These are phyloP conservation scores for Blastobotrys illinoisensis DNA, from an alignment of 1,139 yeast genomes.

Conservation along the genomic window DNA sequence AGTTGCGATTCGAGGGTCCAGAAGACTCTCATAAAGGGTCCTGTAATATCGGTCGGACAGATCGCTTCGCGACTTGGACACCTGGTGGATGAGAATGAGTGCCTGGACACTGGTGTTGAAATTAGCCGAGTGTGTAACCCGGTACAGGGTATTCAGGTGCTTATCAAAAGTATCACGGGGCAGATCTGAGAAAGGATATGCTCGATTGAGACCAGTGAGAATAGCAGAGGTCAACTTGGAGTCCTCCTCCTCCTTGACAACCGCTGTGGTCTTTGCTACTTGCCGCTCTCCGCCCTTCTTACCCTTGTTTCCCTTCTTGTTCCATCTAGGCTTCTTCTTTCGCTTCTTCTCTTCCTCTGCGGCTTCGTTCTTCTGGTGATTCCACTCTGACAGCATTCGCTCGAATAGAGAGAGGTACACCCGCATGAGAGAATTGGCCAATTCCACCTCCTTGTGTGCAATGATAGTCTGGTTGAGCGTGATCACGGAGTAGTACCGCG, in stretches of 20 bases:
- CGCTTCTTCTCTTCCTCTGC: constrained; percentile 37
- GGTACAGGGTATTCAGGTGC: constrained; percentile 80
- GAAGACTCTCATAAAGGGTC: constrained; percentile 82
- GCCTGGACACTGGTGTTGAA: constrained; percentile 95
- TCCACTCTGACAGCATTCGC: constrained; percentile 67
- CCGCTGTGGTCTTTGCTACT: constrained; percentile 60
- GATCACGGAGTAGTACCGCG: constrained; percentile 79
- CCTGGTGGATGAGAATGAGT: constrained; percentile 74
- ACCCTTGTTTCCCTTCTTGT: constrained; percentile 42
- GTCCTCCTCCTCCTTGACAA: constrained; percentile 75
- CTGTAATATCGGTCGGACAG: constrained; percentile 71
- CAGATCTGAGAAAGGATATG: constrained; percentile 85
- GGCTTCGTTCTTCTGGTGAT: constrained; percentile 36
- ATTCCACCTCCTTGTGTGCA: constrained; percentile 63
- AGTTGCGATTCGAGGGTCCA: constrained; percentile 74
- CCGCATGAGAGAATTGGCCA: constrained; percentile 77
- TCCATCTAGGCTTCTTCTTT: constrained; percentile 40
- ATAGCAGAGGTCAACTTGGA: constrained; percentile 84
- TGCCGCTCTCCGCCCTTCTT: constrained; percentile 73
- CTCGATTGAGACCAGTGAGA: constrained; percentile 91
- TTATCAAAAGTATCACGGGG: constrained; percentile 66
- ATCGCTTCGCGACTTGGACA: constrained; percentile 34
- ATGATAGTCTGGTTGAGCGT: constrained; percentile 91
- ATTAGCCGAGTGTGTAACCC: constrained; percentile 89
- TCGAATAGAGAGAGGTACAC: constrained; percentile 86